phyloP scores from a whole-genome alignment of 257 asterid genomes.

The Rhazya stricta region DNA sequence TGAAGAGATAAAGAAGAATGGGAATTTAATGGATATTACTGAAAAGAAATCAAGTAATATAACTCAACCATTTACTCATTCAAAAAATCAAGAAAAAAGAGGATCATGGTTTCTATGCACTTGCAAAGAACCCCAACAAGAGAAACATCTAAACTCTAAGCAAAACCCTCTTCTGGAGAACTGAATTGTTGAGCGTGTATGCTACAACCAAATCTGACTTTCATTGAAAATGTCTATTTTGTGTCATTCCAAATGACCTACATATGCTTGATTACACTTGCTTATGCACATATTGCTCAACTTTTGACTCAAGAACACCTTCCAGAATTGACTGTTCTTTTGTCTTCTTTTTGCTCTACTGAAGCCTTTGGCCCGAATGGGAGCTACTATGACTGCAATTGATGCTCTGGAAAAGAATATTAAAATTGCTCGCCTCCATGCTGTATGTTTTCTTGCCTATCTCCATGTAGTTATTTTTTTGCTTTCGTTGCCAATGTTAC shows the following conservation, averaged over 20 bases:
- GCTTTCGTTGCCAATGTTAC: background rate
- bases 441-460: conserved; percentile 43
- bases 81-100: background rate
- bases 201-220: background rate
- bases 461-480: background rate
- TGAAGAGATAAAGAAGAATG: background rate
- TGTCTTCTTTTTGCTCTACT: conserved; percentile 4
- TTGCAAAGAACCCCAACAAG: background rate
- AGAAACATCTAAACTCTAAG: background rate
- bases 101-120: too few relatives aligned
- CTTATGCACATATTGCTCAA: background rate
- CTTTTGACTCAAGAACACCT: background rate
- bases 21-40: background rate
- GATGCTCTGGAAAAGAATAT: conserved; percentile 96
- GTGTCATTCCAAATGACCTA: background rate
- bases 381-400: conserved; percentile 77
- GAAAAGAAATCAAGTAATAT: background rate
- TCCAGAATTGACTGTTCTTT: background rate
- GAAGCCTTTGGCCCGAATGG: conserved; percentile 95
- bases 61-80: background rate
- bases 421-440: conserved; percentile 78
- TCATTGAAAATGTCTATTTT: background rate
- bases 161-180: background rate
- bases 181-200: background rate
- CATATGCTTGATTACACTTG: background rate